phyloP scores from a whole-genome alignment of 495 filamentous ascomycete species.

The Aspergillus hancockii region DNA sequence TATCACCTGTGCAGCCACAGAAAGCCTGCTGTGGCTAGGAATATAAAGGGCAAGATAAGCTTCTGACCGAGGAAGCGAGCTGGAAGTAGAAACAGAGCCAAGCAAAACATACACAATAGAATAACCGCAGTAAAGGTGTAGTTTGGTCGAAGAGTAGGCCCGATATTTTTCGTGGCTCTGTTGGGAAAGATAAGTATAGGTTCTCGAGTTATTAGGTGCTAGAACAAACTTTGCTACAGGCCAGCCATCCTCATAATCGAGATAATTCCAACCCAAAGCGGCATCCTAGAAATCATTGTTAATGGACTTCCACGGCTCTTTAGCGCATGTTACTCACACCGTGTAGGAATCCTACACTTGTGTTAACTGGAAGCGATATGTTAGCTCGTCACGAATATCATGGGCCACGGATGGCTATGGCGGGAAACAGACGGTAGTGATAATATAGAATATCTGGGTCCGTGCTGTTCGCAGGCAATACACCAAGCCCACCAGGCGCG shows the following conservation, averaged over 20 bases:
- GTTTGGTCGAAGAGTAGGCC: slow-evolving; percentile 1
- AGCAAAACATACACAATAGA: slow-evolving; percentile 24
- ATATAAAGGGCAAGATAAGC: slow-evolving; percentile 7
- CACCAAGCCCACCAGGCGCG: slow-evolving; percentile 48
- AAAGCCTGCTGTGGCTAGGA: slow-evolving; percentile 11
- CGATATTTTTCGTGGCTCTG: slow-evolving; percentile 13
- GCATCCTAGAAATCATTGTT: slow-evolving; percentile 35
- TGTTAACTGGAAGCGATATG: slow-evolving; percentile 33
- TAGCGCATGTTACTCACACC: slow-evolving; percentile 27
- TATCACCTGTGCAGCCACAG: slow-evolving; percentile 16
- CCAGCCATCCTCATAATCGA: slow-evolving; percentile 48
- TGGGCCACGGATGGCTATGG: not conserved
- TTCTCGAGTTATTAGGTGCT: not conserved
- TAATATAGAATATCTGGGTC: slow-evolving; percentile 48
- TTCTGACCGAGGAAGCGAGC: not conserved
- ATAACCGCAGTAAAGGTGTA: slow-evolving; percentile 9
- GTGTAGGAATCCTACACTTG: slow-evolving; percentile 39
- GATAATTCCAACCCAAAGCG: slow-evolving; percentile 45
- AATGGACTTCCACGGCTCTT: not conserved
- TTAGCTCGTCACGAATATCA: not conserved
- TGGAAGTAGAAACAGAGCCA: slow-evolving; percentile 6
- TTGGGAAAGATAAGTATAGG: not conserved
- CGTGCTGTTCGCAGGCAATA: slow-evolving; percentile 33
- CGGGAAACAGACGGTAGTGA: slow-evolving; percentile 40
- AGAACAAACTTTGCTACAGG: slow-evolving; percentile 32